Evolutionary conservation across 768 basidiomycete genomes (phyloP).

Genomic region (Amanita rubescens): DNA sequence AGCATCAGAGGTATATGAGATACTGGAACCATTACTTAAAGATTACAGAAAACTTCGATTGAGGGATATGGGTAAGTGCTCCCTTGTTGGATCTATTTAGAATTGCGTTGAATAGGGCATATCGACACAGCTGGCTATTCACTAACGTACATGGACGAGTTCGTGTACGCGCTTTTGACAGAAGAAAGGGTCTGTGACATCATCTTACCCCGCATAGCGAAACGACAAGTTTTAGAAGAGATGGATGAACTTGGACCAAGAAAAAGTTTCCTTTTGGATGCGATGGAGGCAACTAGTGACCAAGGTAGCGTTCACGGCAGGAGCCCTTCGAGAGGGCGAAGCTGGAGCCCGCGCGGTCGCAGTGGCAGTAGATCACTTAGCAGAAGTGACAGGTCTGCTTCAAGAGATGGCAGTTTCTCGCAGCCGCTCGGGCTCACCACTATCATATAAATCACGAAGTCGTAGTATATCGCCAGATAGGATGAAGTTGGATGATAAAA

Average conservation of each 20-base stretch:
- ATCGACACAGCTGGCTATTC: slow-evolving; percentile 65
- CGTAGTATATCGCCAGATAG: slow-evolving; percentile 52
- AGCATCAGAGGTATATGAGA: slow-evolving; percentile 84
- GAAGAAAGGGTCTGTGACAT: slow-evolving; percentile 96
- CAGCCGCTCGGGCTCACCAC: slow-evolving; percentile 44
- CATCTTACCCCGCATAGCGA: slow-evolving; percentile 85
- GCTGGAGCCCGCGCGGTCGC: slow-evolving; percentile 15
- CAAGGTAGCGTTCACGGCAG: slow-evolving; percentile 36
- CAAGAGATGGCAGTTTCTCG: slow-evolving; percentile 58
- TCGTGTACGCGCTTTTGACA: slow-evolving; percentile 71
- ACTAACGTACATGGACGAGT: slow-evolving; percentile 88
- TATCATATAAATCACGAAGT: slow-evolving; percentile 48
- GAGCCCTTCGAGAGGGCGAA: slow-evolving; percentile 21
- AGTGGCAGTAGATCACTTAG: slow-evolving; percentile 24
- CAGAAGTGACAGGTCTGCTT: slow-evolving; percentile 46
- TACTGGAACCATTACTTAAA: slow-evolving; percentile 89
- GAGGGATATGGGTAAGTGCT: slow-evolving; percentile 63
- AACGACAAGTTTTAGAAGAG: slow-evolving; percentile 85
- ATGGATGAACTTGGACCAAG: slow-evolving; percentile 83
- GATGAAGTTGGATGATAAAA: slow-evolving; percentile 33
- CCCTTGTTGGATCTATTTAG: not conserved
- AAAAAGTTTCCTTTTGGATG: slow-evolving; percentile 80
- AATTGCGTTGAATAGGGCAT: not conserved
- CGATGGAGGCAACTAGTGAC: slow-evolving; percentile 71
- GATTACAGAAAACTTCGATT: slow-evolving; percentile 88